Percentiles rank a stretch among this genome's conserved stretches.
phyloP scores from a whole-genome alignment of 768 basidiomycete genomes.

The Obba rivulosa region DNA sequence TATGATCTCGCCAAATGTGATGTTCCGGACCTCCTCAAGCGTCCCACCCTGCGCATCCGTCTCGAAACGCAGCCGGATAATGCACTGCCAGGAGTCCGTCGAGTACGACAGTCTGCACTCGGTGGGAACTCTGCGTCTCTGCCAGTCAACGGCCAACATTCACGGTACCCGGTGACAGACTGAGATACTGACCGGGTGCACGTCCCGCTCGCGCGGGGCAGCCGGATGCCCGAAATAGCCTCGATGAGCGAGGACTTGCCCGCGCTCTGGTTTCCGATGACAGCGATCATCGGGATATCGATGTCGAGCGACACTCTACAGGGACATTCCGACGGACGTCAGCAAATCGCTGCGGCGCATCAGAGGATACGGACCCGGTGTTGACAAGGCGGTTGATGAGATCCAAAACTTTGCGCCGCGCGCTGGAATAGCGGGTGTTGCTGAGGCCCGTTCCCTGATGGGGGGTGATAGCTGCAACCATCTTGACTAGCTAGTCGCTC shows the following conservation, averaged over 20 bases:
- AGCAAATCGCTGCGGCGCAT: not conserved
- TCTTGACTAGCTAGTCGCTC: too few relatives aligned
- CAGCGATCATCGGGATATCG: constrained; percentile 68
- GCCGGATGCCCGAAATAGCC: constrained; percentile 66
- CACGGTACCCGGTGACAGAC: not conserved
- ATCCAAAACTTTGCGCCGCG: constrained; percentile 48
- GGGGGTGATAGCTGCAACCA: not conserved
- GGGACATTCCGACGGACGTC: not conserved
- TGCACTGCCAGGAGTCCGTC: constrained; percentile 27
- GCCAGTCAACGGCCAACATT: too few relatives aligned
- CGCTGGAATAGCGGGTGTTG: constrained; percentile 33
- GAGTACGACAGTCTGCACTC: constrained; percentile 28
- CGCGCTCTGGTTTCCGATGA: constrained; percentile 67
- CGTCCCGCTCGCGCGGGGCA: constrained; percentile 66
- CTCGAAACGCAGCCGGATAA: constrained; percentile 24
- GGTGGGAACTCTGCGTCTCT: constrained; percentile 28
- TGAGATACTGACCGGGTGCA: constrained; percentile 54
- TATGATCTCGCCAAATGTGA: constrained; percentile 33
- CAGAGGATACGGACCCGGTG: constrained; percentile 45
- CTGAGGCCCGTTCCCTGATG: constrained; percentile 43
- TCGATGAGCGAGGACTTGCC: constrained; percentile 79
- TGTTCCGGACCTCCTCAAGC: constrained; percentile 28
- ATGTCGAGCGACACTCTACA: constrained; percentile 61
- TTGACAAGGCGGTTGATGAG: constrained; percentile 52
- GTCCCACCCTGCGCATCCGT: constrained; percentile 20